Conservation (phyloP, 2,329 filamentous ascomycete species). For the Calonectria ilicicola region DNA sequence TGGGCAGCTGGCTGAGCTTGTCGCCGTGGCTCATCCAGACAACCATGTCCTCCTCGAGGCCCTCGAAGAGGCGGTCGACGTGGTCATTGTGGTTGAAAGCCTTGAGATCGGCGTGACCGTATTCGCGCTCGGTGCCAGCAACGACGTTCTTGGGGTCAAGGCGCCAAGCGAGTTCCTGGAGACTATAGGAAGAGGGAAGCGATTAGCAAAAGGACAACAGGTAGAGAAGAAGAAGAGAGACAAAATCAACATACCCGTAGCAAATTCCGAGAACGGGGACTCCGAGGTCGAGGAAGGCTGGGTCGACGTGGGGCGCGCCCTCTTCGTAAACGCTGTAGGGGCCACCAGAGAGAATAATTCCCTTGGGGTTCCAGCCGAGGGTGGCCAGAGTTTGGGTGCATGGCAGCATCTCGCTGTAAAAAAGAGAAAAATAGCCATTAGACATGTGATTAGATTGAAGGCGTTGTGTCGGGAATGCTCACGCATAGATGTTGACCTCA, state of each 20-base stretch:
- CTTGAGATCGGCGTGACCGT: not conserved
- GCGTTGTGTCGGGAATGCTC: conserved; percentile 64
- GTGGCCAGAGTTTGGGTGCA: conserved; percentile 45
- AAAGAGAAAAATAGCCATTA: conserved; percentile 86
- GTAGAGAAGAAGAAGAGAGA: not conserved
- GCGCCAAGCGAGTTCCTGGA: conserved; percentile 73
- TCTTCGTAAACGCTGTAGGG: conserved; percentile 84
- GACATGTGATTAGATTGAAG: conserved; percentile 78
- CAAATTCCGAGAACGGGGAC: conserved; percentile 42
- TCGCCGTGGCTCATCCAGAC: conserved; percentile 92
- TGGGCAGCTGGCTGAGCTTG: conserved; percentile 81
- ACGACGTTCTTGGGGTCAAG: conserved; percentile 71
- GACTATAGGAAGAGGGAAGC: not conserved
- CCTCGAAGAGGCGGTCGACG: conserved; percentile 83
- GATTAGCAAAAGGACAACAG: not conserved
- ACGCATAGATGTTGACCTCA: not conserved
- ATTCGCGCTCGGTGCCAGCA: conserved; percentile 54
- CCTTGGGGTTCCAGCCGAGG: conserved; percentile 68
- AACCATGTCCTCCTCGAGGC: conserved; percentile 76
- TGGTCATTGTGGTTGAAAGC: conserved; percentile 57
- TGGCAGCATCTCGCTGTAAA: conserved; percentile 73
- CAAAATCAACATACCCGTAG: not conserved
- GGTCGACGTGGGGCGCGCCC: conserved; percentile 64
- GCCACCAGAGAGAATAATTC: conserved; percentile 72
- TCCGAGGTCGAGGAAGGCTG: conserved; percentile 60